Evolutionary conservation across 1,284 basidiomycete genomes (phyloP), one percentile per base, ranked within the genome.

Genomic region (Malassezia sp.): DNA sequence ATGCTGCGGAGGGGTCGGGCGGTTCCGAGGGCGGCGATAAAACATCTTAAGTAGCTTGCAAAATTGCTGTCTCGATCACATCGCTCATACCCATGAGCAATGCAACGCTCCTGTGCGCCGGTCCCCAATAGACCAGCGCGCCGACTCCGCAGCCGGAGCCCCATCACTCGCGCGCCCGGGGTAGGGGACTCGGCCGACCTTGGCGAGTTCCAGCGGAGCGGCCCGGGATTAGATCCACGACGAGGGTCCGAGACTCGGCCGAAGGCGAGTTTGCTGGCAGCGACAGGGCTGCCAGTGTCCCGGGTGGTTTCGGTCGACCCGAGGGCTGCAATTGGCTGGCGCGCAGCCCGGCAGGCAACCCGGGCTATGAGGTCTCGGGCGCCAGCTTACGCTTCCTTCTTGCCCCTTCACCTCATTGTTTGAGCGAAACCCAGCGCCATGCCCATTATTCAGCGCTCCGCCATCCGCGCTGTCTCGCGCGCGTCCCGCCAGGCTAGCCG

Each of bases 371-470:
- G 36, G 28, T 18, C 17, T 39, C 22, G 23, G 31, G 24, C 6
- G 42, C 33, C 11, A 20, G 20, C 40, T 36, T 29, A 24, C 23
- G 31, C 32, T 36, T 39, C 40, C 33, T 49, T 49, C 47, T 49
- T 49, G 42, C 28, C 42, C 37, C 47, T 22, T 49, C 40, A 49
- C 47, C 41, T 44, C 42, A 27, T 39, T 49, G 32, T 42, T 43
- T 37, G 46, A 48, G 40, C 40, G 46, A 49, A 45, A 37, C 40
- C 23, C 27, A 42, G 46, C 47, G 47, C 41, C 47, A 60, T 60
- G 58, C 58, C 58, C 44, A 53, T 60, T 47, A 53, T 60, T 42
- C 56, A 60, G 58, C 58, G 58, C 45, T 50, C 58, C 38, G 58
- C 58, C 46, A 43, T 60, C 42, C 52, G 60, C 52, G 60, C 60